Evolutionary conservation across 139 green algal genomes (phyloP), one percentile per base, ranked within the genome.

Genomic region (Closterium sp.): DNA sequence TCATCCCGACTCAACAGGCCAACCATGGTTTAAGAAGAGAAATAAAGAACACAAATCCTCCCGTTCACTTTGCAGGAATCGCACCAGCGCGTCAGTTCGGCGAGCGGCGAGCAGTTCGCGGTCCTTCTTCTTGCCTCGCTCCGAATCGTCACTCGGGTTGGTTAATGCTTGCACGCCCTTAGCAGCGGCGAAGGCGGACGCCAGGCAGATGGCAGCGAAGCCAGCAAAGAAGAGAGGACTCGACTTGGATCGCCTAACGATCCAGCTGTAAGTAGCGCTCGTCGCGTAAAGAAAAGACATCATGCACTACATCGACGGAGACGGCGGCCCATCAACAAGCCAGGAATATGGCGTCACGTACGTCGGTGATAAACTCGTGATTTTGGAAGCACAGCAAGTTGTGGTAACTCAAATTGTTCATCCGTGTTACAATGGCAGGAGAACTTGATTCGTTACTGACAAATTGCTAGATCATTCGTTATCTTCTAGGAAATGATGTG

Each of bases 241-340:
- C 31, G 42, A 45, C 85, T 31, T 92, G 1, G 86, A 93, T n/a
- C 88, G 87, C 24, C 28, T n/a, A 9, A 93, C 90, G 31, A 92
- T 30, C 85, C 85, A 92, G 30, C 90, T 9, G 22, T 70, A 93
- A 28, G 90, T 92, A 88, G 90, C 27, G 31, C 90, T 93, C 17
- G 22, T 85, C 88, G 24, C 88, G 22, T 92, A 93, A 13, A 93
- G 24, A 32, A 70, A 93, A 13, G 90, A 70, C 90, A 93, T 93
- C 50, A 73, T 73, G 50, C 50, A 73, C 50, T 24, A 22, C 13
- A 24, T 22, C 50, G 0, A 73, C 50, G 50, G 50, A 22, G 50
- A 27, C 50, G 17, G 13, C 17, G 9, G 50, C 50, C 50, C 50
- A 73, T 73, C 17, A 21, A 73, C 50, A 73, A 73, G 1, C 17